Evolutionary conservation across 495 filamentous ascomycete species (phyloP).

Genomic region (Aspergillus nidulans): DNA sequence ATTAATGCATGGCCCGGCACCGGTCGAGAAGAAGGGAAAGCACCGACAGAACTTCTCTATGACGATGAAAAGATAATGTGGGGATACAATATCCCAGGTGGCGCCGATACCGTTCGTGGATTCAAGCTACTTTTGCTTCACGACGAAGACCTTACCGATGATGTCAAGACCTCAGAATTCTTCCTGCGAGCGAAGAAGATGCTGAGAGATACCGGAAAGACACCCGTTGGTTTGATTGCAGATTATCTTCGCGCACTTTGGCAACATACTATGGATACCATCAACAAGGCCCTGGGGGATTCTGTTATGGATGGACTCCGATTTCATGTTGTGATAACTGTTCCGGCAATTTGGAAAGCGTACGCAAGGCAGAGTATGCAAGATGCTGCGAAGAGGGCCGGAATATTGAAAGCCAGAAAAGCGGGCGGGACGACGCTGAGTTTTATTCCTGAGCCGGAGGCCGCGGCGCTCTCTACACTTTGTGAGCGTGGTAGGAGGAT

Average conservation of each 20-base stretch:
- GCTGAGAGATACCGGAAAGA: neutral
- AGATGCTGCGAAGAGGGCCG: slow-evolving; percentile 2
- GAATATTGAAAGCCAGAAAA: neutral
- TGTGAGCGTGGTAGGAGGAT: slow-evolving; percentile 3
- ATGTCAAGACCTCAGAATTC: slow-evolving; percentile 2
- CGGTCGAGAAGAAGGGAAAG: slow-evolving; percentile 8
- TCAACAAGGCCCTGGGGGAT: slow-evolving; percentile 1
- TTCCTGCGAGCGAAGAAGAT: neutral
- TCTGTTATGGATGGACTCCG: slow-evolving; percentile 4
- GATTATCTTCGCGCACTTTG: slow-evolving; percentile 3
- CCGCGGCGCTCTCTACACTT: slow-evolving; percentile 6
- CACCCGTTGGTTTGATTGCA: neutral
- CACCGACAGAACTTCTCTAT: slow-evolving; percentile 5
- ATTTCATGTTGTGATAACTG: slow-evolving; percentile 9
- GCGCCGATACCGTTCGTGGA: slow-evolving; percentile 1
- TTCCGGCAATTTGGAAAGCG: slow-evolving; percentile 9
- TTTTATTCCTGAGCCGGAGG: slow-evolving; percentile 8
- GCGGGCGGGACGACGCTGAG: slow-evolving; percentile 6
- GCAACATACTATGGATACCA: slow-evolving; percentile 4
- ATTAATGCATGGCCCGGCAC: slow-evolving; percentile 7
- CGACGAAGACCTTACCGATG: slow-evolving; percentile 1
- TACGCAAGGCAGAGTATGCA: slow-evolving; percentile 6
- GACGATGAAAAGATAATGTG: slow-evolving; percentile 2
- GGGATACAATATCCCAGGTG: slow-evolving; percentile 7
- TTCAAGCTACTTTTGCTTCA: slow-evolving; percentile 4